phyloP scores from a whole-genome alignment of 1,284 basidiomycete genomes.

The Laetiporus sulphureus region DNA sequence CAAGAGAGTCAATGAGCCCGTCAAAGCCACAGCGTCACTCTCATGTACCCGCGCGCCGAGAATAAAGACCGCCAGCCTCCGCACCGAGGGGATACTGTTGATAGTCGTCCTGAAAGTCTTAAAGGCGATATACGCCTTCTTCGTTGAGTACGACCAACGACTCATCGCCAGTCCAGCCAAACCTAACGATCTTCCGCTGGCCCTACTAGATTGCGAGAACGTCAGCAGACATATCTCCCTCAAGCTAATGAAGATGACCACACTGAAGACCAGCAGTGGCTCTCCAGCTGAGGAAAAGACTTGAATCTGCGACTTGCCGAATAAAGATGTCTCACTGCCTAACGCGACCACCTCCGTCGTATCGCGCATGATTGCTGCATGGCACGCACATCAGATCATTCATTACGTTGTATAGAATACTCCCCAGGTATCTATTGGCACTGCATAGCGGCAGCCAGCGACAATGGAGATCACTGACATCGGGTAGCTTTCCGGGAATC shows the following conservation, averaged over 20 bases:
- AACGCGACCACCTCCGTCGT: slow-evolving; percentile 75
- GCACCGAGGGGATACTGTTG: slow-evolving; percentile 78
- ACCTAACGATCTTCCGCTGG: slow-evolving; percentile 69
- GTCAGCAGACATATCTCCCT: slow-evolving; percentile 16
- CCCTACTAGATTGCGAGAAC: slow-evolving; percentile 65
- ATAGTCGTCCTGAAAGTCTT: slow-evolving; percentile 84
- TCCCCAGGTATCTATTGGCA: slow-evolving; percentile 72
- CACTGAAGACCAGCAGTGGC: slow-evolving; percentile 58
- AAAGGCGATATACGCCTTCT: slow-evolving; percentile 89
- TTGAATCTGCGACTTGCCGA: slow-evolving; percentile 74
- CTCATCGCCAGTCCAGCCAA: slow-evolving; percentile 82
- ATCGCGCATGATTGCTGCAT: slow-evolving; percentile 82
- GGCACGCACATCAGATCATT: too few species aligned
- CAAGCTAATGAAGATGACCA: slow-evolving; percentile 38
- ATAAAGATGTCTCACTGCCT: slow-evolving; percentile 50
- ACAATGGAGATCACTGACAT: slow-evolving; percentile 79
- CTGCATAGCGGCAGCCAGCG: slow-evolving; percentile 80
- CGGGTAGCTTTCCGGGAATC: slow-evolving; percentile 73
- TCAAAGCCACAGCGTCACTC: slow-evolving; percentile 82
- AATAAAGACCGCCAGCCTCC: slow-evolving; percentile 84
- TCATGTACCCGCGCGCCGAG: slow-evolving; percentile 83
- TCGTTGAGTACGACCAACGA: slow-evolving; percentile 84
- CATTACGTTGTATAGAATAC: too few species aligned
- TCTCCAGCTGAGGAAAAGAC: slow-evolving; percentile 73
- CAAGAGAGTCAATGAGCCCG: slow-evolving; percentile 69